These are phyloP conservation scores for Plasmodium fragile DNA, from an alignment of 169 alveolate genomes.

Conservation along the genomic window DNA sequence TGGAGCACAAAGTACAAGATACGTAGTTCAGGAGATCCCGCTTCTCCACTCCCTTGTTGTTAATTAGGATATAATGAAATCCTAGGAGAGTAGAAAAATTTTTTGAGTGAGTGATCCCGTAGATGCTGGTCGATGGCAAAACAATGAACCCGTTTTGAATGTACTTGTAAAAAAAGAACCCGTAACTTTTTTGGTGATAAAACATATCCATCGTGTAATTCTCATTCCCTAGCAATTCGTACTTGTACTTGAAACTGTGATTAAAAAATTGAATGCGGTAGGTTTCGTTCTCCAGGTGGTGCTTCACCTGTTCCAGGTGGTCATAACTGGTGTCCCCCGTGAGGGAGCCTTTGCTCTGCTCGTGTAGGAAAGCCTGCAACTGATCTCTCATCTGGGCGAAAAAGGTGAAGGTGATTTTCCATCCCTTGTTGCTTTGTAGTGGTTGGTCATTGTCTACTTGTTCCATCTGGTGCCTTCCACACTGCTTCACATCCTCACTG, in stretches of 20 bases:
- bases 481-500: neutral
- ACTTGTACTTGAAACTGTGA: conserved; percentile 23
- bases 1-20: conserved; percentile 33
- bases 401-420: neutral
- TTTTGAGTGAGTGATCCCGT: neutral
- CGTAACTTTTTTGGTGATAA: conserved; percentile 6
- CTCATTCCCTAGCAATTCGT: neutral
- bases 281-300: neutral
- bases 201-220: conserved; percentile 22
- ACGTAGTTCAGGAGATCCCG: conserved; percentile 6
- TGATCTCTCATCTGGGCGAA: conserved; percentile 23
- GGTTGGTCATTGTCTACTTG: neutral
- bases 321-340: neutral
- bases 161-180: conserved; percentile 39
- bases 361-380: neutral
- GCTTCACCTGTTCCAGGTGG: conserved; percentile 1
- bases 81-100: conserved; percentile 55
- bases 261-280: conserved; percentile 28
- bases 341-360: neutral
- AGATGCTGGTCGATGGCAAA: neutral
- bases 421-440: neutral
- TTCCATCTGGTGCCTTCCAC: neutral
- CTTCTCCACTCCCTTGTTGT: neutral
- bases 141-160: conserved; percentile 13
- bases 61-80: conserved; percentile 31